A percentile compares a stretch with the other conserved stretches of the same genome.
Evolutionary conservation across 2,329 filamentous ascomycete species (phyloP).

Genomic region (Fusarium palustre): DNA sequence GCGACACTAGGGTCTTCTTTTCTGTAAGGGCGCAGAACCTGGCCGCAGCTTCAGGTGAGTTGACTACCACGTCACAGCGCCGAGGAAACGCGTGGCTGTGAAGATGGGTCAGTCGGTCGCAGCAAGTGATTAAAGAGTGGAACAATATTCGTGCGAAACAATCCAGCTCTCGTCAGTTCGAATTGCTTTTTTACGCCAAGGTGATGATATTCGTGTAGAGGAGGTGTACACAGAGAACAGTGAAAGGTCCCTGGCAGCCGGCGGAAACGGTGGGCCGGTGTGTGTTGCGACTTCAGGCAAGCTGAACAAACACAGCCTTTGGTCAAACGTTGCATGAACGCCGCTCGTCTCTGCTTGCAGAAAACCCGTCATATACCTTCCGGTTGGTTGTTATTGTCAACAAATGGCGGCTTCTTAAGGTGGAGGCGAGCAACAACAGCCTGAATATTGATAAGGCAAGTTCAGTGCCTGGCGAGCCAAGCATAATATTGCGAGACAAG

Average conservation of each 20-base stretch:
- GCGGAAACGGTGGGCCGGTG: not conserved
- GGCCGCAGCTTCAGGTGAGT: slow-evolving; percentile 42
- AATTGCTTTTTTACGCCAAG: slow-evolving; percentile 5
- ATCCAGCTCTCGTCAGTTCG: not conserved
- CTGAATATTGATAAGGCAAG: slow-evolving; percentile 41
- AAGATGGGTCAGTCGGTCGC: slow-evolving; percentile 4
- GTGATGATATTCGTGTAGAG: not conserved
- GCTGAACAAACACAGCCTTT: slow-evolving; percentile 10
- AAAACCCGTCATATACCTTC: slow-evolving; percentile 2
- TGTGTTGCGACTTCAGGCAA: slow-evolving; percentile 23
- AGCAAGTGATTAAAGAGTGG: slow-evolving; percentile 18
- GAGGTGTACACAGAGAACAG: not conserved
- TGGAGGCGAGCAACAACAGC: slow-evolving; percentile 31
- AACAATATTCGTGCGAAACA: not conserved
- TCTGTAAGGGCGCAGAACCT: slow-evolving; percentile 30
- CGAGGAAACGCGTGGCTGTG: slow-evolving; percentile 31
- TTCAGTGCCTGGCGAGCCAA: slow-evolving; percentile 12
- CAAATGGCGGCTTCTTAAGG: slow-evolving; percentile 1
- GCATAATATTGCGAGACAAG: slow-evolving; percentile 11
- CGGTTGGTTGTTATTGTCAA: slow-evolving; percentile 4
- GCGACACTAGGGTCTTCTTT: not conserved
- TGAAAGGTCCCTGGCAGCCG: slow-evolving; percentile 2
- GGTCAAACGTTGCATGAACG: slow-evolving; percentile 26
- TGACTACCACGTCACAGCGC: slow-evolving; percentile 42
- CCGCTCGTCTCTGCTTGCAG: slow-evolving; percentile 1